Conservation (phyloP, 2,329 filamentous ascomycete species). For the Grosmannia huntii region DNA sequence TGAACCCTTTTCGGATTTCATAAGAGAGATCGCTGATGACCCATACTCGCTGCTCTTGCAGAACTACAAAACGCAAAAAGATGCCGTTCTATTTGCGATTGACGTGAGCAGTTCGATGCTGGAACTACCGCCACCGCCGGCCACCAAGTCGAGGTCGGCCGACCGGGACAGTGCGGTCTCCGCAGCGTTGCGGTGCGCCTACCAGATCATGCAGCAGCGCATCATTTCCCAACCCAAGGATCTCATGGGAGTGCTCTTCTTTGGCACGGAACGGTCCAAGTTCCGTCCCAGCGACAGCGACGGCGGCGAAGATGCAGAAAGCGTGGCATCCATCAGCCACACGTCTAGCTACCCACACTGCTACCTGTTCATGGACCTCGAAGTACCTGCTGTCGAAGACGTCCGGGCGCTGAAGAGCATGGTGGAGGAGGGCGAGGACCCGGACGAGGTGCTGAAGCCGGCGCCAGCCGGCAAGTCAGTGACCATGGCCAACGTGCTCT, state of each 20-base stretch:
- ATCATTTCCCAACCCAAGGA: constrained; percentile 95
- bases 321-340: not conserved
- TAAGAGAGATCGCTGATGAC: not conserved
- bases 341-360: constrained; percentile 72
- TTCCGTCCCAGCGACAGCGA: constrained; percentile 37
- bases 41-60: constrained; percentile 20
- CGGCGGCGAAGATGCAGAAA: constrained; percentile 18
- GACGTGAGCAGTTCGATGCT: constrained; percentile 87
- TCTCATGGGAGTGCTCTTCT: constrained; percentile 91
- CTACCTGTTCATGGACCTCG: constrained; percentile 79
- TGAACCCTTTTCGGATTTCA: not conserved
- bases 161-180: constrained; percentile 66
- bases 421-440: constrained; percentile 65
- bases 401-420: constrained; percentile 68
- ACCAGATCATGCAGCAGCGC: constrained; percentile 91
- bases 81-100: constrained; percentile 96
- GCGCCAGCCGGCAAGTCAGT: constrained; percentile 45
- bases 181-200: constrained; percentile 86
- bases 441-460: constrained; percentile 55
- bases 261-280: constrained; percentile 75
- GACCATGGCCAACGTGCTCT: constrained; percentile 79
- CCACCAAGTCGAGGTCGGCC: constrained; percentile 62
- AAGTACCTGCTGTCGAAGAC: constrained; percentile 75
- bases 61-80: constrained; percentile 86
- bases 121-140: constrained; percentile 47